These are phyloP conservation scores for Spiromastix sp. DNA, from an alignment of 2,329 filamentous ascomycete genomes.

Conservation along the genomic window DNA sequence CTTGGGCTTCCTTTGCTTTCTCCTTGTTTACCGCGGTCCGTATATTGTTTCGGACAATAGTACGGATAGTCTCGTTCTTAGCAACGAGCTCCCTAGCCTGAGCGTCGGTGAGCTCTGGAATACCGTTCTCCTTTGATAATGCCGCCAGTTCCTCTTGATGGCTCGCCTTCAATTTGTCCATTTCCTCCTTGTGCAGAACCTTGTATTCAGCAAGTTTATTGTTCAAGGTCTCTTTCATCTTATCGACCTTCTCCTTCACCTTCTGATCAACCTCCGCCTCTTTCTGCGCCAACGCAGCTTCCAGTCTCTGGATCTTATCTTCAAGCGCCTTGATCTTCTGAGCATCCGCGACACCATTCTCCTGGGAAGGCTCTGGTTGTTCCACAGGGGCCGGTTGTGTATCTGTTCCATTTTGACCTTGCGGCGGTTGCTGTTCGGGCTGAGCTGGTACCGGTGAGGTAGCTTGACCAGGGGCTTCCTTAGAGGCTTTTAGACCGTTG, in stretches of 20 bases:
- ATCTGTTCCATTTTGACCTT: slow-evolving; percentile 42
- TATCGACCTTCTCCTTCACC: slow-evolving; percentile 39
- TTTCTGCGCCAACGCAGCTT: slow-evolving; percentile 44
- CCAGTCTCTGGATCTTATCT: slow-evolving; percentile 44
- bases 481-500: slow-evolving; percentile 22
- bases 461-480: slow-evolving; percentile 29
- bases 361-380: slow-evolving; percentile 13
- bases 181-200: slow-evolving; percentile 38
- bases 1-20: slow-evolving; percentile 18
- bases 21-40: slow-evolving; percentile 35
- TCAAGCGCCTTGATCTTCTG: slow-evolving; percentile 53
- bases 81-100: slow-evolving; percentile 42
- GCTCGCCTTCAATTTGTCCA: slow-evolving; percentile 37
- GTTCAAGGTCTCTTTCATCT: slow-evolving; percentile 58
- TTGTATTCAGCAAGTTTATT: slow-evolving; percentile 53
- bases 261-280: slow-evolving; percentile 40
- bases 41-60: slow-evolving; percentile 49
- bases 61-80: slow-evolving; percentile 39
- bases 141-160: slow-evolving; percentile 36
- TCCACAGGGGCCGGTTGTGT: slow-evolving; percentile 22
- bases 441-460: slow-evolving; percentile 22
- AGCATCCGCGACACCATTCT: slow-evolving; percentile 29
- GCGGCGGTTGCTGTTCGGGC: slow-evolving; percentile 35
- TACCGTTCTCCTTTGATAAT: slow-evolving; percentile 21
- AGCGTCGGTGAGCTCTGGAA: slow-evolving; percentile 36